Conservation (phyloP, 2,329 filamentous ascomycete genomes). For the Alternaria sp. region DNA sequence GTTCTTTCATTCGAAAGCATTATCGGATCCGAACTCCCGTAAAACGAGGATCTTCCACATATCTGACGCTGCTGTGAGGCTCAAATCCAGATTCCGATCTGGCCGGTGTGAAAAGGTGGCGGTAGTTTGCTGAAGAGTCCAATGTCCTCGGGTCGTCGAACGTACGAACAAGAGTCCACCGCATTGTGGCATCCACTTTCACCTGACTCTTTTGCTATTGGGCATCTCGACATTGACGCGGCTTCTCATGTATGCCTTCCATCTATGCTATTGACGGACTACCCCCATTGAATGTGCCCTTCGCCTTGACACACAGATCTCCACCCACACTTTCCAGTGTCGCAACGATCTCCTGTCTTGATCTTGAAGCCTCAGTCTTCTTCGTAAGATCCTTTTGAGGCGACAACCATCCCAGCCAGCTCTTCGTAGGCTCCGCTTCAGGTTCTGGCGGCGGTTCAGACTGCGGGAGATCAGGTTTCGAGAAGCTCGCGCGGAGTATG, state of each 20-base stretch:
- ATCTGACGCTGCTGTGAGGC: no score
- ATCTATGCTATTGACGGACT: background rate
- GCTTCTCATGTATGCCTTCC: background rate
- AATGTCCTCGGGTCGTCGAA: background rate
- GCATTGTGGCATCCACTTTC: background rate
- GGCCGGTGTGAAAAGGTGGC: background rate
- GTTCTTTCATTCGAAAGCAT: no score
- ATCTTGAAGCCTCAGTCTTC: conserved; percentile 47
- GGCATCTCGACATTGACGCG: conserved; percentile 2
- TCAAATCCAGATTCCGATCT: no score
- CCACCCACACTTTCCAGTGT: conserved; percentile 66
- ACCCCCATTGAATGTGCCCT: conserved; percentile 4
- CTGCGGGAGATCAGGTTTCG: conserved; percentile 37
- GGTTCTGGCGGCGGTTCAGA: conserved; percentile 35
- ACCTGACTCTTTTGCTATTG: background rate
- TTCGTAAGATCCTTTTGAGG: conserved; percentile 53
- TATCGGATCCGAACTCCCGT: no score
- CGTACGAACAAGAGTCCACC: background rate
- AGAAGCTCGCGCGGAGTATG: conserved; percentile 63
- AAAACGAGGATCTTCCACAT: no score
- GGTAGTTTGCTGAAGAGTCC: background rate
- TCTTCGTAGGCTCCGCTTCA: conserved; percentile 38
- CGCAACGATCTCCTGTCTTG: conserved; percentile 59
- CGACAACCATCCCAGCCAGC: conserved; percentile 42
- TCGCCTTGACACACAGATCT: conserved; percentile 56